Evolutionary conservation across 73 alveolate genomes (phyloP).

Genomic region (Paramecium biaurelia): DNA sequence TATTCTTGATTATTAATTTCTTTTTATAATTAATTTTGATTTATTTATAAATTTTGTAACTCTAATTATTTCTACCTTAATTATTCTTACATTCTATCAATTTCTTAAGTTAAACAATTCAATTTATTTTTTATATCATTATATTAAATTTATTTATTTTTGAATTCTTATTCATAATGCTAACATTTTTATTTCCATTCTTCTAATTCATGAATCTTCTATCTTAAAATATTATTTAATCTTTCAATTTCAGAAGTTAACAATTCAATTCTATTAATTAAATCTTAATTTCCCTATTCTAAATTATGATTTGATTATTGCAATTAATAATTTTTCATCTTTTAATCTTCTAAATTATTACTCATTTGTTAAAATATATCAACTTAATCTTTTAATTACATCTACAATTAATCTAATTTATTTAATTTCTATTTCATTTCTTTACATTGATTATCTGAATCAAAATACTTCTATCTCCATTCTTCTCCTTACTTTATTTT

Average conservation of each 20-base stretch:
- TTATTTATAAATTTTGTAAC: background rate
- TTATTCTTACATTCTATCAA: constrained; percentile 34
- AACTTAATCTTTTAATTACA: background rate
- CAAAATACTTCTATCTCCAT: constrained; percentile 24
- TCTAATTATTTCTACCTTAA: background rate
- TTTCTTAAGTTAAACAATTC: background rate
- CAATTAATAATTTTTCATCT: background rate
- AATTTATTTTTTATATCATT: constrained; percentile 3
- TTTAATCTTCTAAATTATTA: background rate
- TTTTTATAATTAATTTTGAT: background rate
- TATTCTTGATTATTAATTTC: background rate
- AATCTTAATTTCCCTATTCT: background rate
- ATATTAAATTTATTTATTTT: background rate
- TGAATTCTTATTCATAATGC: background rate
- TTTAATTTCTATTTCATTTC: constrained; percentile 13
- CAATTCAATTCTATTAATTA: background rate
- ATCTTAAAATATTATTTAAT: background rate
- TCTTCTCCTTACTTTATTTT: constrained; percentile 37
- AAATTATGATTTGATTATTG: background rate
- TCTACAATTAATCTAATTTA: background rate
- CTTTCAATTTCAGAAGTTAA: constrained; percentile 27
- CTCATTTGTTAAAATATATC: background rate
- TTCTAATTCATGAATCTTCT: background rate
- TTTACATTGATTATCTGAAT: background rate
- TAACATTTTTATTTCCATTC: background rate